Base-by-base conservation (phyloP, 345 rosid genomes). In the Gossypioides kirkii region DNA sequence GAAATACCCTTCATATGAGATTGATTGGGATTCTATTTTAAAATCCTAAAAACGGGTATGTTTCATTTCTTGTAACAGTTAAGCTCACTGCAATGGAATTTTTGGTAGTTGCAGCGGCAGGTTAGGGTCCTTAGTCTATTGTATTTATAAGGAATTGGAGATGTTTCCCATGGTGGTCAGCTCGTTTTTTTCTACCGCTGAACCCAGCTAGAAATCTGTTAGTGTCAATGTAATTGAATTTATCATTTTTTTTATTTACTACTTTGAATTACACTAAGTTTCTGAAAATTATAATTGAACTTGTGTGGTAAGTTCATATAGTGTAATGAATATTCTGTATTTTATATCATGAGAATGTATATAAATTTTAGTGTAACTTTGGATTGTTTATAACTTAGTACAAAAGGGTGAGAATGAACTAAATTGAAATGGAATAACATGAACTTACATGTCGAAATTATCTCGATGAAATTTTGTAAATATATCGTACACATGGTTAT, bases 1-100 rank as follows among this genome's bases (percentile, higher is more conserved):
- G 75, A 94, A 90, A 82, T 94, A 26, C 77, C 97, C 98, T 7
- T 94, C 98, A 22, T 85, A 82, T 32, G 98, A 94, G 87, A 94
- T 92, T 25, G 98, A 94, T 62, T 94, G 97, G 97, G 97, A 86
- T 90, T 26, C 64, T 75, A 49, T 78, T 82, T 28, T 82, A 36
- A 60, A 70, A 66, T 36, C 59, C 26, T 69, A 28, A 17, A 0
- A 8, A 11, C 4, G 12, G 26, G 10, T 3, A 4, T 32, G 16
- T 59, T 63, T 56, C 8, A 18, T 59, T 58, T 32, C 4, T 6
- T 28, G 45, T 22, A 22, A 3, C 4, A 59, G 59, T 60, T 9
- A 26, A 60, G 83, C 80, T 38, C 32, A 67, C 76, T 84, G 87
- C 80, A 79, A 79, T 81, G 75, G 74, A 81, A 78, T 84, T 81